Conservation (phyloP, 352 stramenopile genomes). For the Phytophthora cajani region DNA sequence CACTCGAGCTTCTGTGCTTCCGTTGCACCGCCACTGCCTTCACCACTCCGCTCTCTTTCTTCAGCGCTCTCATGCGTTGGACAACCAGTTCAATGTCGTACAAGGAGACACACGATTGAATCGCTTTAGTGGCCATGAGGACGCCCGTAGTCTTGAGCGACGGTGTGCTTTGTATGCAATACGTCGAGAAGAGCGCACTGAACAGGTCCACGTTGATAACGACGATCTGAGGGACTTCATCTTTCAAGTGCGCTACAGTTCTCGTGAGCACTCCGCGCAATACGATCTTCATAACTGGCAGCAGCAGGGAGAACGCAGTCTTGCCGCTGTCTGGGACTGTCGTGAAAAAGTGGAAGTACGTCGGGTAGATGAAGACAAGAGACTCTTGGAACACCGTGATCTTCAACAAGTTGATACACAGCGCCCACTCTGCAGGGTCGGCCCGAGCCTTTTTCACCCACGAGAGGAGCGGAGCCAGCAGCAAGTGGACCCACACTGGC, state of each 20-base stretch:
- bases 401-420: slow-evolving; percentile 9
- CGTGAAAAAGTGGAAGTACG: slow-evolving; percentile 30
- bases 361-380: slow-evolving; percentile 29
- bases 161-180: slow-evolving; percentile 39
- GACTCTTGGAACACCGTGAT: slow-evolving; percentile 9
- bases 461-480: slow-evolving; percentile 3
- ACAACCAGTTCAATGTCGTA: slow-evolving; percentile 5
- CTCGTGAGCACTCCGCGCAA: slow-evolving; percentile 19
- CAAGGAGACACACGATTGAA: slow-evolving; percentile 10
- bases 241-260: slow-evolving; percentile 8
- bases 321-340: slow-evolving; percentile 9
- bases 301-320: slow-evolving; percentile 25
- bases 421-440: not conserved
- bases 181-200: slow-evolving; percentile 41
- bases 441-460: slow-evolving; percentile 2
- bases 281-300: slow-evolving; percentile 33
- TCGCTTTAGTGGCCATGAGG: not conserved
- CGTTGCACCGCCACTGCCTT: not conserved
- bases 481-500: slow-evolving; percentile 4
- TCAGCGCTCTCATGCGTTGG: slow-evolving; percentile 1
- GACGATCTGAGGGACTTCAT: slow-evolving; percentile 24
- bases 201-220: slow-evolving; percentile 48
- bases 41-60: not conserved
- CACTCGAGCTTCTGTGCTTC: not conserved
- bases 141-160: slow-evolving; percentile 29